Evolutionary conservation across 306 rosid species (phyloP).

Genomic region (Phaseolus lunatus): DNA sequence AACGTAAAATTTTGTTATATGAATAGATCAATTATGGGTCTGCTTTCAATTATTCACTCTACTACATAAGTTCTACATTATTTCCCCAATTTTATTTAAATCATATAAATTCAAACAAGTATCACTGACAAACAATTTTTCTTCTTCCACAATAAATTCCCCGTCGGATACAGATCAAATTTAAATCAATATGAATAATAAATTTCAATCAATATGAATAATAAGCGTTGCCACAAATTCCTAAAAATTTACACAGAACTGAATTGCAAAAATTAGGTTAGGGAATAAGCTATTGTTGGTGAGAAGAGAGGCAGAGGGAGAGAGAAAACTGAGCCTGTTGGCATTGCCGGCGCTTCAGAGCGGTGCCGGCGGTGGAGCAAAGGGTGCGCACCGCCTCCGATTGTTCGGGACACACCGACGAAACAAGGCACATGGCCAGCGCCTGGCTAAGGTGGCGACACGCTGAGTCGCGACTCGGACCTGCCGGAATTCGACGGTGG

Average conservation of each 20-base stretch:
- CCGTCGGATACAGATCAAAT: background rate
- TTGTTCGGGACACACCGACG: conserved; percentile 55
- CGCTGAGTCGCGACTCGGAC: conserved; percentile 52
- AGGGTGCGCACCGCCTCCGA: conserved; percentile 62
- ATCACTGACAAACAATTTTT: too few species aligned
- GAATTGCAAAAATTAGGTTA: background rate
- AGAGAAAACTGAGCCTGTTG: conserved; percentile 71
- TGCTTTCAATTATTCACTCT: background rate
- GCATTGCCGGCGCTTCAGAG: conserved; percentile 70
- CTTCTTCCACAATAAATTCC: background rate
- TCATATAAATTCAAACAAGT: too few species aligned
- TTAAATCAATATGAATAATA: too few species aligned
- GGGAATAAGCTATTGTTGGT: conserved; percentile 34
- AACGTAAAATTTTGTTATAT: too few species aligned
- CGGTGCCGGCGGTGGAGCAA: conserved; percentile 67
- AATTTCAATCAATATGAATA: too few species aligned
- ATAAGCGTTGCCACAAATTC: too few species aligned
- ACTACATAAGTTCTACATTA: background rate
- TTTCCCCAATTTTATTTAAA: too few species aligned
- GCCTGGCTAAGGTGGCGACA: conserved; percentile 68
- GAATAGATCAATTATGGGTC: too few species aligned
- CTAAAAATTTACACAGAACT: background rate
- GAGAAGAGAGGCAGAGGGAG: conserved; percentile 62
- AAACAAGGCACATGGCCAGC: conserved; percentile 60
- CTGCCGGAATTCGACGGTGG: conserved; percentile 62